Conservation (phyloP, 2,329 filamentous ascomycete species). For the Aspergillus calidoustus region DNA sequence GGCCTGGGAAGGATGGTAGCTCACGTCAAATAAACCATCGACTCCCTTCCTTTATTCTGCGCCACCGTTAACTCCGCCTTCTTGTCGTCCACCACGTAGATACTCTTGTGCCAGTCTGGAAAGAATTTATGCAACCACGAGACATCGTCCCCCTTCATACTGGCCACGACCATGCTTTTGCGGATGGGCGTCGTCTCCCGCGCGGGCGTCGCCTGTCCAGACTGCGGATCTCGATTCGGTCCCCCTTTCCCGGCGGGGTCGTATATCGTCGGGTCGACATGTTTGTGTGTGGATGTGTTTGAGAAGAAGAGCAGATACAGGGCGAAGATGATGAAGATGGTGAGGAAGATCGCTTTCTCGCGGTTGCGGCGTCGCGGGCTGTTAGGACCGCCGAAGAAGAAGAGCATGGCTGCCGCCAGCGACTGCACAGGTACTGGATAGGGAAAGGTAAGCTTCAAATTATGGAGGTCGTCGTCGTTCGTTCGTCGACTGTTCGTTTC, state of each 20-base stretch:
- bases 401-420: slow-evolving; percentile 33
- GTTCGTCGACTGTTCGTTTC: background rate
- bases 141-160: slow-evolving; percentile 45
- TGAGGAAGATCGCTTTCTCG: slow-evolving; percentile 39
- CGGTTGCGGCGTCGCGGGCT: slow-evolving; percentile 41
- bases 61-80: slow-evolving; percentile 54
- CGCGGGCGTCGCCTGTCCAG: slow-evolving; percentile 25
- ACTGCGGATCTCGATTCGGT: slow-evolving; percentile 21
- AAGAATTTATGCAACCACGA: slow-evolving; percentile 46
- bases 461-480: background rate
- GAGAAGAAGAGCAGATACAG: slow-evolving; percentile 41
- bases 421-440: slow-evolving; percentile 2
- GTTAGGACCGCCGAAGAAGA: slow-evolving; percentile 39
- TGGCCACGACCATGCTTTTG: slow-evolving; percentile 46
- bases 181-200: slow-evolving; percentile 23
- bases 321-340: slow-evolving; percentile 38
- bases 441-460: background rate
- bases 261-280: slow-evolving; percentile 15
- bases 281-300: slow-evolving; percentile 20
- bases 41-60: slow-evolving; percentile 49
- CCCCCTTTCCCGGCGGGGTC: slow-evolving; percentile 18
- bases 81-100: slow-evolving; percentile 61
- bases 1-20: slow-evolving; percentile 13
- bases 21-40: slow-evolving; percentile 51
- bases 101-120: slow-evolving; percentile 56